Evolutionary conservation across 2,329 filamentous ascomycete genomes (phyloP).

Genomic region (Pseudocercospora vitis): DNA sequence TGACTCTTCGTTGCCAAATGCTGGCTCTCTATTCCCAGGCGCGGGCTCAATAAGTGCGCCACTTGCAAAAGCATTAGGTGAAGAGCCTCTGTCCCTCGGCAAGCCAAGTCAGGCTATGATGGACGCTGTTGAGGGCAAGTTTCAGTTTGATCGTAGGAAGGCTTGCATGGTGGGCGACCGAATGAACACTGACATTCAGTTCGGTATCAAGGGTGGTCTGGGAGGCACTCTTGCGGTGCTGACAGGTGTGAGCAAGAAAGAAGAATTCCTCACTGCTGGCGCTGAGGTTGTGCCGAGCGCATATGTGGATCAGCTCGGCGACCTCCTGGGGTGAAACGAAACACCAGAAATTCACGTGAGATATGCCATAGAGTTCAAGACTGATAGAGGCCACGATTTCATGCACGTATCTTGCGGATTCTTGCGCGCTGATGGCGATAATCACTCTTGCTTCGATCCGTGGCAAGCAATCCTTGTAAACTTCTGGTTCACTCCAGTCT

Average conservation of each 20-base stretch:
- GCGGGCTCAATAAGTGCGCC: slow-evolving; percentile 81
- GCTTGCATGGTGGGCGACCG: slow-evolving; percentile 97
- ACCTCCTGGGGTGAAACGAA: slow-evolving; percentile 54
- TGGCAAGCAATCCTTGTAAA: too few relatives aligned
- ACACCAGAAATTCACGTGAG: background rate
- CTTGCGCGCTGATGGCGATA: too few relatives aligned
- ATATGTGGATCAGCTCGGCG: slow-evolving; percentile 81
- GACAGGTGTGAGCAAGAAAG: slow-evolving; percentile 84
- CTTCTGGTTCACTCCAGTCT: background rate
- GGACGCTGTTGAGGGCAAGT: slow-evolving; percentile 97
- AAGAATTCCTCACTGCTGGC: slow-evolving; percentile 72
- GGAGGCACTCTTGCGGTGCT: slow-evolving; percentile 89
- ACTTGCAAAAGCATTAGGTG: slow-evolving; percentile 62
- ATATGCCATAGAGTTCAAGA: background rate
- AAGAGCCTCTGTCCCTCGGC: slow-evolving; percentile 75
- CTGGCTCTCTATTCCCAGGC: slow-evolving; percentile 82
- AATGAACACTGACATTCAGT: slow-evolving; percentile 92
- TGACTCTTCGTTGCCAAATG: slow-evolving; percentile 83
- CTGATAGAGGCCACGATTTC: background rate
- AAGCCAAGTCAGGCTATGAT: slow-evolving; percentile 99
- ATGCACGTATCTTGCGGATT: background rate
- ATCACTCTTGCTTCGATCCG: too few relatives aligned
- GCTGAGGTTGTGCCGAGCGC: slow-evolving; percentile 71
- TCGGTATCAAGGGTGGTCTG: slow-evolving; percentile 85
- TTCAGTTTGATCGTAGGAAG: slow-evolving; percentile 76